A percentile compares a stretch with the other conserved stretches of the same genome.
These are phyloP conservation scores for Hibiscus mutabilis DNA, from an alignment of 345 rosid genomes.

Conservation along the genomic window DNA sequence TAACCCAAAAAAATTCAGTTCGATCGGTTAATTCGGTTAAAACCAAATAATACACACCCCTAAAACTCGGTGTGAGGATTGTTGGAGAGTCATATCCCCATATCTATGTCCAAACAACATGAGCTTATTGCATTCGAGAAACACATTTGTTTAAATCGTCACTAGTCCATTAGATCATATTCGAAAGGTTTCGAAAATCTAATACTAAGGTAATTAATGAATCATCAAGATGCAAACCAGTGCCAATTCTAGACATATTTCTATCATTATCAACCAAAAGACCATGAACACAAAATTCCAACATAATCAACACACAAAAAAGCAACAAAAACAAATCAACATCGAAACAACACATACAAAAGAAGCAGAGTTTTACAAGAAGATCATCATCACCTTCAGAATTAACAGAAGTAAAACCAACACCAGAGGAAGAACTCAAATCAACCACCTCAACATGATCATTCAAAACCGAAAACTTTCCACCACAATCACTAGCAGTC, in stretches of 20 bases:
- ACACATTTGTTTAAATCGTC: not conserved
- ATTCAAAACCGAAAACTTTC: slow-evolving; percentile 25
- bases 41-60: too few species aligned
- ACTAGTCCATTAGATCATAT: not conserved
- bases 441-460: slow-evolving; percentile 21
- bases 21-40: too few species aligned
- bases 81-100: not conserved
- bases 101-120: not conserved
- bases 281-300: not conserved
- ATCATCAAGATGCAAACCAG: too few species aligned
- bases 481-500: slow-evolving; percentile 15
- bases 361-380: not conserved
- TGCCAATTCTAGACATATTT: not conserved
- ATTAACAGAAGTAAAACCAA: slow-evolving; percentile 16
- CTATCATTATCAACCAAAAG: not conserved
- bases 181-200: not conserved
- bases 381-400: not conserved
- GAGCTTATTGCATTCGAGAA: not conserved
- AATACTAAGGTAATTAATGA: not conserved
- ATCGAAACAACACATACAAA: slow-evolving; percentile 5
- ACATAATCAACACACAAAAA: not conserved
- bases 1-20: too few species aligned
- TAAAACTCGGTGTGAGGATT: not conserved
- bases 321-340: not conserved
- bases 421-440: slow-evolving; percentile 26